Conservation (phyloP, 1,284 basidiomycete species). For the Rugosomyces carneus region DNA sequence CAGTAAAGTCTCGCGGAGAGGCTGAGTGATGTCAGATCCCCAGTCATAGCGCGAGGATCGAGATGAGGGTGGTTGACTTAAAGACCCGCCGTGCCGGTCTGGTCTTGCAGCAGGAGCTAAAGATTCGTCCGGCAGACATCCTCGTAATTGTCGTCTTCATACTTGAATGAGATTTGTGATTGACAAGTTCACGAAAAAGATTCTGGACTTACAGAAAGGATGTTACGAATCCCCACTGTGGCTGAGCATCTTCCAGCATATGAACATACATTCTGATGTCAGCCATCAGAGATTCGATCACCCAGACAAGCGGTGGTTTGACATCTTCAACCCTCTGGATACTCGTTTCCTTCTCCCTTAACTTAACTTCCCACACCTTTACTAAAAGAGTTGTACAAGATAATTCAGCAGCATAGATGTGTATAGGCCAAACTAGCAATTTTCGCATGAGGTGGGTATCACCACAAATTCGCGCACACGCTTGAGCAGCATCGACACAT, state of each 20-base stretch:
- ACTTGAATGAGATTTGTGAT: slow-evolving; percentile 1
- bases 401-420: slow-evolving; percentile 38
- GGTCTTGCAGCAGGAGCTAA: background rate
- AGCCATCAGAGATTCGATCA: slow-evolving; percentile 35
- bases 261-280: slow-evolving; percentile 35
- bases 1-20: background rate
- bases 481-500: slow-evolving; percentile 61
- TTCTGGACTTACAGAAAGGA: slow-evolving; percentile 36
- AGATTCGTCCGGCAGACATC: slow-evolving; percentile 10
- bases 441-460: slow-evolving; percentile 35
- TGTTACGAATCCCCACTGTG: slow-evolving; percentile 39
- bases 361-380: slow-evolving; percentile 45
- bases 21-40: background rate
- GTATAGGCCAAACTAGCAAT: slow-evolving; percentile 31
- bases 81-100: background rate
- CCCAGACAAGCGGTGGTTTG: slow-evolving; percentile 32
- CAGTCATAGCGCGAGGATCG: background rate
- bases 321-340: slow-evolving; percentile 27
- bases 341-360: slow-evolving; percentile 31
- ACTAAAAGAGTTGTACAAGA: slow-evolving; percentile 41
- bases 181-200: background rate
- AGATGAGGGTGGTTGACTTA: background rate
- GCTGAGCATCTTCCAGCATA: slow-evolving; percentile 33
- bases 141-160: slow-evolving; percentile 12
- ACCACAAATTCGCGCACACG: slow-evolving; percentile 58